These are phyloP conservation scores for Oryza punctata DNA, from an alignment of 176 grass and related monocot species.

Conservation along the genomic window DNA sequence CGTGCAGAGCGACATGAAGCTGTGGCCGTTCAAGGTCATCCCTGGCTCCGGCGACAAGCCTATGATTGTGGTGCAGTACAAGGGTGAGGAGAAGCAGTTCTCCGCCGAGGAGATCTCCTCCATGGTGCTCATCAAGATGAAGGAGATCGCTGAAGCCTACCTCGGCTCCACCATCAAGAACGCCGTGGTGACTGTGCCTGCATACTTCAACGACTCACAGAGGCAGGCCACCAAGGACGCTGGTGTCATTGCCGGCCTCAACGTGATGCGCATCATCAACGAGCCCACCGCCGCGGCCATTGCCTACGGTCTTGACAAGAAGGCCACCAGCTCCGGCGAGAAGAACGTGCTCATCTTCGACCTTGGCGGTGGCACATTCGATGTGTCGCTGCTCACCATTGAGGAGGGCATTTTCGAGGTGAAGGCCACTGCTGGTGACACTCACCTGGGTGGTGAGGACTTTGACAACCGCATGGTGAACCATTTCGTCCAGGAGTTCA, in stretches of 20 bases:
- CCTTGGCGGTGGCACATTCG: conserved; percentile 80
- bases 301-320: conserved; percentile 88
- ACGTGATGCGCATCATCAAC: conserved; percentile 90
- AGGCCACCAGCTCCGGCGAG: conserved; percentile 65
- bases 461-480: conserved; percentile 95
- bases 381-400: conserved; percentile 88
- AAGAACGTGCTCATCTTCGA: conserved; percentile 92
- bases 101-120: conserved; percentile 84
- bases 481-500: conserved; percentile 89
- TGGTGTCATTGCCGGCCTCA: conserved; percentile 80
- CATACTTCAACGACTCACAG: conserved; percentile 95
- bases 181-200: conserved; percentile 74
- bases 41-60: conserved; percentile 78
- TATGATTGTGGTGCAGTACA: conserved; percentile 89
- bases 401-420: conserved; percentile 97
- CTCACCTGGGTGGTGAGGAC: conserved; percentile 86
- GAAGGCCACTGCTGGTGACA: conserved; percentile 91
- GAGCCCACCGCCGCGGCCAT: conserved; percentile 84
- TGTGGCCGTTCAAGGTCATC: conserved; percentile 93
- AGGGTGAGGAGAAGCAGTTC: conserved; percentile 90
- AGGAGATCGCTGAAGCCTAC: conserved; percentile 84
- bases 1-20: conserved; percentile 82
- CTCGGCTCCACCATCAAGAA: conserved; percentile 89
- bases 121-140: conserved; percentile 95
- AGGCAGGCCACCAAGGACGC: conserved; percentile 86